Percentiles rank a stretch among this genome's conserved stretches.
These are phyloP conservation scores for Ceratobasidium theobromae DNA, from an alignment of 1,284 basidiomycete genomes.

Conservation along the genomic window DNA sequence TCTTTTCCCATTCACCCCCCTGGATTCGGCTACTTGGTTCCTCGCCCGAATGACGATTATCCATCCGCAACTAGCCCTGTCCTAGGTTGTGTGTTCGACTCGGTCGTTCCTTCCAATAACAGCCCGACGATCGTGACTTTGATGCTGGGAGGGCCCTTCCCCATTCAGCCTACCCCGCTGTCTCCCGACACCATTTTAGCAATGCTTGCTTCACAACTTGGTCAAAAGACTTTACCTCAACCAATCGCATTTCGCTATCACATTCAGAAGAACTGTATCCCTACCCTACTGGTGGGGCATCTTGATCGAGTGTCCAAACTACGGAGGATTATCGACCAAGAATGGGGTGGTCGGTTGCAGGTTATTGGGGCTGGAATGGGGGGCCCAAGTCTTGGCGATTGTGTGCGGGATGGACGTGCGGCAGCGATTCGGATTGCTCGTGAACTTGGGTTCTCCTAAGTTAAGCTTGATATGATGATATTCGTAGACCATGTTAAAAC, in stretches of 20 bases:
- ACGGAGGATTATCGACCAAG: constrained; percentile 48
- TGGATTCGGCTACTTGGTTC: constrained; percentile 94
- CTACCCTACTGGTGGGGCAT: constrained; percentile 78
- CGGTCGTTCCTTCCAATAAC: constrained; percentile 64
- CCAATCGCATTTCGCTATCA: constrained; percentile 61
- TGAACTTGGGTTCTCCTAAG: too few relatives aligned
- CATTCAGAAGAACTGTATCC: constrained; percentile 76
- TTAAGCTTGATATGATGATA: too few relatives aligned
- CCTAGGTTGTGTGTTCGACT: constrained; percentile 84
- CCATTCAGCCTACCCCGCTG: constrained; percentile 48
- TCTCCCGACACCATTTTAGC: constrained; percentile 49
- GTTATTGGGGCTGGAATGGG: constrained; percentile 85
- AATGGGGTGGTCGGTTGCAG: constrained; percentile 64
- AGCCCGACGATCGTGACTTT: constrained; percentile 76
- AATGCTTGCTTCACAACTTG: constrained; percentile 41
- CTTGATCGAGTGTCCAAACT: constrained; percentile 66
- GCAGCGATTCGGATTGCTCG: constrained; percentile 37
- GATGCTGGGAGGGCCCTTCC: constrained; percentile 84
- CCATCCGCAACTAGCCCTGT: constrained; percentile 47
- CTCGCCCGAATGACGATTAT: constrained; percentile 63
- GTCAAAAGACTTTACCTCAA: constrained; percentile 49
- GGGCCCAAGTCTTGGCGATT: constrained; percentile 90
- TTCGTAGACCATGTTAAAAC: too few relatives aligned
- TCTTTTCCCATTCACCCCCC: constrained; percentile 61
- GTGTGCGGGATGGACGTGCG: constrained; percentile 68